Conservation (phyloP, 23 red algal genomes). For the Porphyridium purpureum region DNA sequence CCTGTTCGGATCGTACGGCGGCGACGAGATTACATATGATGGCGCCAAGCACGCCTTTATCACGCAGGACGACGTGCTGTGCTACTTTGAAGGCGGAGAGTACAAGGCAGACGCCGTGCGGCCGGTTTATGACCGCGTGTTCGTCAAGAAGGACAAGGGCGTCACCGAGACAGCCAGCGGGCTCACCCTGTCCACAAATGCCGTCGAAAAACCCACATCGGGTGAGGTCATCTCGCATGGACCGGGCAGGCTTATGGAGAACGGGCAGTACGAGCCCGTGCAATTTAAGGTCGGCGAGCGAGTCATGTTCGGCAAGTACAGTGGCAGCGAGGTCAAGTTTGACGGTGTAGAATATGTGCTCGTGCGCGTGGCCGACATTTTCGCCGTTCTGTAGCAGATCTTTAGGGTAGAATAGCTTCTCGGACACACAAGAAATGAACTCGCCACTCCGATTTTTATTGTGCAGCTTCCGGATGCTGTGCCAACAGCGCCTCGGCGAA, state of each 20-base stretch:
- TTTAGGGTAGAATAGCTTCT: no score
- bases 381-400: constrained; percentile 10
- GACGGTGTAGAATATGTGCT: constrained; percentile 59
- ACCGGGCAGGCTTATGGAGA: constrained; percentile 73
- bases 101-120: constrained; percentile 29
- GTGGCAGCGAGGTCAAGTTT: constrained; percentile 66
- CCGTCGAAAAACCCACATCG: constrained; percentile 16
- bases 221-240: constrained; percentile 69
- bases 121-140: constrained; percentile 62
- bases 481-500: constrained; percentile 34
- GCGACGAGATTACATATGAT: constrained; percentile 62
- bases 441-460: no score
- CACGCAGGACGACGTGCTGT: constrained; percentile 84
- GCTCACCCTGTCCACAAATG: constrained; percentile 46
- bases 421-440: no score
- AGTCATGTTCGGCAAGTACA: constrained; percentile 68
- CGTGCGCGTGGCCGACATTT: constrained; percentile 66
- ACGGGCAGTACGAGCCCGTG: constrained; percentile 83
- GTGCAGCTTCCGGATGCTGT: no score
- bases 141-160: constrained; percentile 52
- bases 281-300: constrained; percentile 49
- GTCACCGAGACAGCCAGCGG: constrained; percentile 50
- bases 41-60: constrained; percentile 69
- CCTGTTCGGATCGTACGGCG: constrained; percentile 74
- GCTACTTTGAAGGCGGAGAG: constrained; percentile 47